Conservation (phyloP, 2,329 filamentous ascomycete genomes). For the Proliferodiscus dingleyae region DNA sequence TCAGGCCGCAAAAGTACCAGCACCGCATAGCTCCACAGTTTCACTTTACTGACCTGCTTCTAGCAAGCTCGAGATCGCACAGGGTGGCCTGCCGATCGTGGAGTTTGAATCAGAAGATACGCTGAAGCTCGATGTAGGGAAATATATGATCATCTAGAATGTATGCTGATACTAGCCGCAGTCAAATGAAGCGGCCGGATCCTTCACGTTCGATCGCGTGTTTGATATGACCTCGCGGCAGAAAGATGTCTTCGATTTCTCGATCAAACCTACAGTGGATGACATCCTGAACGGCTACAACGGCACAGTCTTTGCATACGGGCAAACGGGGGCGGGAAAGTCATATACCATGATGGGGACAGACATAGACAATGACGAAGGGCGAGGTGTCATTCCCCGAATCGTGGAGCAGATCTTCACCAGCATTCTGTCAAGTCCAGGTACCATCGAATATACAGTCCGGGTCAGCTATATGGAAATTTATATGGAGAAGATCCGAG, state of each 20-base stretch:
- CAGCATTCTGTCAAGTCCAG: constrained; percentile 85
- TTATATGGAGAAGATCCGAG: constrained; percentile 97
- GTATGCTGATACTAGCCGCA: constrained; percentile 38
- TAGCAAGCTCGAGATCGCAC: constrained; percentile 83
- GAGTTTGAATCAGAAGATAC: constrained; percentile 84
- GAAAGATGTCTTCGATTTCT: constrained; percentile 95
- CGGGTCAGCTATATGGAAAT: constrained; percentile 99
- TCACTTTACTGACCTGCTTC: too few species aligned
- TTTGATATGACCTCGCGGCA: constrained; percentile 93
- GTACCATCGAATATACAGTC: constrained; percentile 97
- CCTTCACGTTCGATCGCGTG: constrained; percentile 95
- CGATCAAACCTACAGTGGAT: constrained; percentile 91
- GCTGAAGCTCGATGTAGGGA: constrained; percentile 74
- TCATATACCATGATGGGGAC: constrained; percentile 99
- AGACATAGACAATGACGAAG: constrained; percentile 84
- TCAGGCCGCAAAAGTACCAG: constrained; percentile 98
- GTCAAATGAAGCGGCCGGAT: constrained; percentile 76
- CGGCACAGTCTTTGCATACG: constrained; percentile 97
- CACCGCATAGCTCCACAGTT: too few species aligned
- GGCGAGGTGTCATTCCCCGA: constrained; percentile 90
- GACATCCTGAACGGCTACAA: constrained; percentile 99
- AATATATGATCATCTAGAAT: background rate
- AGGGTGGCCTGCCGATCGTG: constrained; percentile 88
- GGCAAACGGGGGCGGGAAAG: constrained; percentile 96
- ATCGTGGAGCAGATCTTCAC: constrained; percentile 98